A percentile compares a stretch with the other conserved stretches of the same genome.
Evolutionary conservation across 164 flowering plant genomes (phyloP).

Genomic region (Tinospora cordifolia): DNA sequence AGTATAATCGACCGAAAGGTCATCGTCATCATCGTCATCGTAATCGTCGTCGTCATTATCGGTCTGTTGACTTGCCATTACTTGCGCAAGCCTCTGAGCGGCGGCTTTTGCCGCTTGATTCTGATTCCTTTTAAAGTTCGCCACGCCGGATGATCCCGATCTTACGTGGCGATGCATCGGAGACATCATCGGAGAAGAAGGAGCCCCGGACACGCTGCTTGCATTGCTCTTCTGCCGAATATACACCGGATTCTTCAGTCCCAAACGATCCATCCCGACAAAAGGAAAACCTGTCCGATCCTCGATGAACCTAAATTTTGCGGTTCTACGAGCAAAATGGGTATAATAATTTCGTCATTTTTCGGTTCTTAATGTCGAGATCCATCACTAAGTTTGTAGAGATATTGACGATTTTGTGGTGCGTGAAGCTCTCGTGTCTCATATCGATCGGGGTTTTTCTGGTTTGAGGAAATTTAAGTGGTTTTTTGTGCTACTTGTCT

Average conservation of each 20-base stretch:
- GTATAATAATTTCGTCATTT: too few relatives aligned
- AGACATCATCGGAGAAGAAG: conserved; percentile 39
- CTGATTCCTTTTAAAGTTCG: conserved; percentile 41
- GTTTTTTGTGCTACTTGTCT: neutral
- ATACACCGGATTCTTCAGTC: conserved; percentile 25
- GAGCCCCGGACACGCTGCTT: conserved; percentile 21
- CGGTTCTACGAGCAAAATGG: too few relatives aligned
- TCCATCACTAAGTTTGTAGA: neutral
- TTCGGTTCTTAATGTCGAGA: neutral
- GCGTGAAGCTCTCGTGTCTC: neutral
- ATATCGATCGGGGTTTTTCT: neutral
- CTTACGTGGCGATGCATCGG: conserved; percentile 50
- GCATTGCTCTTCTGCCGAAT: conserved; percentile 33
- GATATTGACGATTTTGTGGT: neutral
- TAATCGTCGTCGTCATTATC: conserved; percentile 55
- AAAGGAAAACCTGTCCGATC: neutral
- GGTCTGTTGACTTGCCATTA: conserved; percentile 58
- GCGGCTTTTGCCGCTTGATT: conserved; percentile 70
- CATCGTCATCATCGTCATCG: conserved; percentile 47
- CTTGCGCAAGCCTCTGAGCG: conserved; percentile 81
- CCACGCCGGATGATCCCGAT: conserved; percentile 42
- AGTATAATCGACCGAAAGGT: conserved; percentile 29
- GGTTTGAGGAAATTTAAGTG: neutral
- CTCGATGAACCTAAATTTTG: too few relatives aligned
- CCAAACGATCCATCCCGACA: conserved; percentile 34